Percentiles rank a stretch among this genome's conserved stretches.
These are phyloP conservation scores for Colletotrichum brevisporum DNA, from an alignment of 2,329 filamentous ascomycete species.

Conservation along the genomic window DNA sequence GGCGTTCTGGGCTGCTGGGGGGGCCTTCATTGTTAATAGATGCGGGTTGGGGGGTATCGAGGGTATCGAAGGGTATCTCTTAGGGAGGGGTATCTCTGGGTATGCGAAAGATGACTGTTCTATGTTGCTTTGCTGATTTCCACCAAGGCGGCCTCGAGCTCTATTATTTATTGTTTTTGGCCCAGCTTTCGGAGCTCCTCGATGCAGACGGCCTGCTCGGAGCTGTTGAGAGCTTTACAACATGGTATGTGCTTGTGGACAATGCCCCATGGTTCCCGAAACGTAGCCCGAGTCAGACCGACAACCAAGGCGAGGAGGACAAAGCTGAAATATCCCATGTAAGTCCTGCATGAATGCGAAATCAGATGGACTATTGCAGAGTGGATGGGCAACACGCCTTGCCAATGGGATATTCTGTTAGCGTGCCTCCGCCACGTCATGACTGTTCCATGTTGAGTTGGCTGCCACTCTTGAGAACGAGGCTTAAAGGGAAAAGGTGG, in stretches of 20 bases:
- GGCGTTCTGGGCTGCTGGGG: conserved; percentile 36
- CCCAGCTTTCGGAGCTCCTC: conserved; percentile 12
- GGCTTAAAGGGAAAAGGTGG: conserved; percentile 27
- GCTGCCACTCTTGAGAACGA: conserved; percentile 21
- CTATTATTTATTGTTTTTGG: conserved; percentile 40
- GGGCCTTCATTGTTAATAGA: conserved; percentile 30
- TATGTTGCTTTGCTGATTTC: conserved; percentile 23
- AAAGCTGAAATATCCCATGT: conserved; percentile 40
- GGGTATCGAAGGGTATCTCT: conserved; percentile 2
- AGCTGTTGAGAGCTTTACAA: conserved; percentile 40
- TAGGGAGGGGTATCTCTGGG: conserved; percentile 35
- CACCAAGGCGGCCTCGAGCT: conserved; percentile 16
- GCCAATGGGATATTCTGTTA: conserved; percentile 21
- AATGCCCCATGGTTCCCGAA: conserved; percentile 38
- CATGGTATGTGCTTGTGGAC: conserved; percentile 39
- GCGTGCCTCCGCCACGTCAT: conserved; percentile 25
- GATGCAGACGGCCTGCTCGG: conserved; percentile 30
- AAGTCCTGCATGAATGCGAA: conserved; percentile 33
- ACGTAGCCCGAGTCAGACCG: conserved; percentile 36
- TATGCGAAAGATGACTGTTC: conserved; percentile 36
- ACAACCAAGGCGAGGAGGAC: conserved; percentile 37
- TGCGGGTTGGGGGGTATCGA: conserved; percentile 25
- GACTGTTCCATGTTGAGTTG: conserved; percentile 38
- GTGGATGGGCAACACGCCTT: conserved; percentile 26
- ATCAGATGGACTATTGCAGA: conserved; percentile 36